Evolutionary conservation across 352 stramenopile species (phyloP), one percentile per base, ranked within the genome.

Genomic region (Phytophthora capsici): DNA sequence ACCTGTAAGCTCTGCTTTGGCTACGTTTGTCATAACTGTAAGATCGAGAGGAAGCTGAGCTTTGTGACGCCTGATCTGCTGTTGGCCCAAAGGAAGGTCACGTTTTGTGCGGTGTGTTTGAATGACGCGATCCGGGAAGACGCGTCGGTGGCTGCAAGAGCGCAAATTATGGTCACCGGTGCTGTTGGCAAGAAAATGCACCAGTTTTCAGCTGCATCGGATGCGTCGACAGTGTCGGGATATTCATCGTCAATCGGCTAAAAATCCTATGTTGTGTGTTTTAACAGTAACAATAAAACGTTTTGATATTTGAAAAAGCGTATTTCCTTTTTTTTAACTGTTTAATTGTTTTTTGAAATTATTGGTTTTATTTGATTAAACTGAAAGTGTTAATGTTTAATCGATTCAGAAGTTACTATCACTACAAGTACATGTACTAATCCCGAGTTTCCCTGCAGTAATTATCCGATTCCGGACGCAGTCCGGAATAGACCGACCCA

Each of bases 1-100:
- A 69, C 66, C 0, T 76, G 74, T 25, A 79, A 80, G 40, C 45
- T 83, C 20, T 82, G 74, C 45, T 71, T 76, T 16, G 63, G 64
- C 26, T 58, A 40, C n/a, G 30, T 80, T 2, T 80, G 73, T 28
- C 65, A 65, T 7, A 41, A 43, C 40, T 80, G 73, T 54, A 70
- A 68, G 47, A 63, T 78, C 10, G 52, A 69, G 46, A 45, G 57
- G 22, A 78, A 72, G 41, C 41, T 81, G 36, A 75, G 62, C 51
- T 79, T 81, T 41, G 61, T 81, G 51, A 66, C 66, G 2, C 45
- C 59, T 5, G 73, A 82, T 61, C 49, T 75, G 48, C 55, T 67
- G 14, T 38, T 77, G 48, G 53, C 54, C 22, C 63, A 62, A 46
- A 12, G 64, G 41, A 73, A 73, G 54, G 57, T 77, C 47, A 70